These are phyloP conservation scores for Phytopythium cucurbitacearum DNA, from an alignment of 352 stramenopile genomes.

Conservation along the genomic window DNA sequence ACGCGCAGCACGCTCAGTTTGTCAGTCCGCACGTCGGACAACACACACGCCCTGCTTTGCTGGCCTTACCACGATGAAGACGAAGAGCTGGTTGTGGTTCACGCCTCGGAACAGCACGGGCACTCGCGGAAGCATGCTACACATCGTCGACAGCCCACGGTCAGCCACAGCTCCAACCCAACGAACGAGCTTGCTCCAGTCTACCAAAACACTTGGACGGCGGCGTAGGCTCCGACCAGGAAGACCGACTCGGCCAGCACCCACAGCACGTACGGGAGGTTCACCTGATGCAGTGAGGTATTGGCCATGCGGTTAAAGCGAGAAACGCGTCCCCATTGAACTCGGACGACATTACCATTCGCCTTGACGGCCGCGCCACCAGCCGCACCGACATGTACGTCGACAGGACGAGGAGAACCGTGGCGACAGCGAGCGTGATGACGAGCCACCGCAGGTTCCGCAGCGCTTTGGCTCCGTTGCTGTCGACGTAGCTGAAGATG, in stretches of 20 bases:
- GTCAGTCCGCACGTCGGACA: background rate
- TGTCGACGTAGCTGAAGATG: conserved; percentile 67
- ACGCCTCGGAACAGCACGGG: conserved; percentile 68
- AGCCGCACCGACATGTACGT: conserved; percentile 58
- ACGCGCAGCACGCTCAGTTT: background rate
- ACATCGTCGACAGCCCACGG: background rate
- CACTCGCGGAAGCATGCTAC: conserved; percentile 57
- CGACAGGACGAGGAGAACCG: conserved; percentile 36
- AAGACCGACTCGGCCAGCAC: conserved; percentile 59
- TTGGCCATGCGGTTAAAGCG: background rate
- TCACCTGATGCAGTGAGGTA: conserved; percentile 28
- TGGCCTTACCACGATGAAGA: conserved; percentile 67
- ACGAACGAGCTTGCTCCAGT: background rate
- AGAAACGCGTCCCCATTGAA: conserved; percentile 43
- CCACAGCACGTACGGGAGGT: conserved; percentile 79
- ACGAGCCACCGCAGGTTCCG: conserved; percentile 65
- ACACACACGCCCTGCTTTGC: background rate
- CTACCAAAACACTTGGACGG: conserved; percentile 61
- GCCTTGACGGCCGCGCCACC: conserved; percentile 56
- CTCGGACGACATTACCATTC: conserved; percentile 53
- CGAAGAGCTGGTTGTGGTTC: conserved; percentile 81
- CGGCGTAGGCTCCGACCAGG: conserved; percentile 50
- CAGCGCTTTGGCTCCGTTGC: conserved; percentile 46
- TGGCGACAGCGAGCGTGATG: conserved; percentile 33
- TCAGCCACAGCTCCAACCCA: background rate